phyloP scores from a whole-genome alignment of 106 monocot species.

The Platanthera zijinensis region DNA sequence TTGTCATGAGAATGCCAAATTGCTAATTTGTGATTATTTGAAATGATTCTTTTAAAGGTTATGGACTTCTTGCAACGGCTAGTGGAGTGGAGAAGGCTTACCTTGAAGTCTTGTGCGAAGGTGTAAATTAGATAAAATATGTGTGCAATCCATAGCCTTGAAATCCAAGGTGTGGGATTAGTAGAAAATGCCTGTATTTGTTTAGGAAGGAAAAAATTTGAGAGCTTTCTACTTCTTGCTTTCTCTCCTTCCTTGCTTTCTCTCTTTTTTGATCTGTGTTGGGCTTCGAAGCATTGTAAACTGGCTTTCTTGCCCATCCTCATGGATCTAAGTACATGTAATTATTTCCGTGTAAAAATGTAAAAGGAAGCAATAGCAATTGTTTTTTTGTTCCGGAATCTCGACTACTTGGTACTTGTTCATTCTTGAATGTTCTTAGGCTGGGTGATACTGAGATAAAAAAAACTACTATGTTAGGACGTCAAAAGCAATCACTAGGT shows the following conservation, averaged over 20 bases:
- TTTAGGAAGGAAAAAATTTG: neutral
- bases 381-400: neutral
- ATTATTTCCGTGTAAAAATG: slow-evolving; percentile 5
- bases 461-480: neutral
- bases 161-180: neutral
- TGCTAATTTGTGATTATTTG: slow-evolving; percentile 6
- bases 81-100: slow-evolving; percentile 32
- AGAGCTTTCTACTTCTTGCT: neutral
- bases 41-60: slow-evolving; percentile 16
- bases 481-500: neutral
- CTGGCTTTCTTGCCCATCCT: slow-evolving; percentile 8
- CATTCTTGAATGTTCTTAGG: neutral
- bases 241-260: neutral
- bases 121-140: neutral
- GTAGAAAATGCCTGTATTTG: neutral
- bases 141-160: neutral
- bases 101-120: slow-evolving; percentile 3
- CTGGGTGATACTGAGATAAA: neutral
- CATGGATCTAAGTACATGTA: slow-evolving; percentile 4
- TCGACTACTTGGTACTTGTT: neutral
- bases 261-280: slow-evolving; percentile 9
- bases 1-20: slow-evolving; percentile 6
- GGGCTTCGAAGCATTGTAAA: slow-evolving; percentile 17
- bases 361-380: slow-evolving; percentile 6
- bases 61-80: slow-evolving; percentile 41